phyloP scores from a whole-genome alignment of 306 rosid genomes.

The Quercus mongolica region DNA sequence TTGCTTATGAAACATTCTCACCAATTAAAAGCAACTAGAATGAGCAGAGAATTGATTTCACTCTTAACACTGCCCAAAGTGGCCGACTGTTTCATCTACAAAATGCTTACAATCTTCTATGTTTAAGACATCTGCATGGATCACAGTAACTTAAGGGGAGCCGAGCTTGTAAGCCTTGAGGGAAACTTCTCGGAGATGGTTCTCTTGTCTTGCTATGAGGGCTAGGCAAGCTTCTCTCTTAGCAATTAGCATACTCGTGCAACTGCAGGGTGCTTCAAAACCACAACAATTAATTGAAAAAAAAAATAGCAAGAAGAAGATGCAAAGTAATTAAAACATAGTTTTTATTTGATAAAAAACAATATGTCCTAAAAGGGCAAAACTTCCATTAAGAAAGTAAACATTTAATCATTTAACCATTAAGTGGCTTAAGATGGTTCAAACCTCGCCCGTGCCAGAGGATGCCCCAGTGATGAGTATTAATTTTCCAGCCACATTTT shows the following conservation, averaged over 20 bases:
- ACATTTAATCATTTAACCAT: neutral
- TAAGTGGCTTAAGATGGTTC: neutral
- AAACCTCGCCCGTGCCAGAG: slow-evolving; percentile 63
- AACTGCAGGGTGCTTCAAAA: slow-evolving; percentile 34
- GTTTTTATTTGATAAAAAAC: no score
- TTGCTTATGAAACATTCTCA: neutral
- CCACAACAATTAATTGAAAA: neutral
- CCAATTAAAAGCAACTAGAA: neutral
- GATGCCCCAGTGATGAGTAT: slow-evolving; percentile 56
- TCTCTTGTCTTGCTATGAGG: slow-evolving; percentile 45
- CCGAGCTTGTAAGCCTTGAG: slow-evolving; percentile 25
- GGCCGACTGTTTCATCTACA: slow-evolving; percentile 33
- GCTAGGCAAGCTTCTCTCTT: slow-evolving; percentile 47
- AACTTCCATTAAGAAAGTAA: no score
- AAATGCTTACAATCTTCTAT: slow-evolving; percentile 28
- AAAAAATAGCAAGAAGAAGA: neutral
- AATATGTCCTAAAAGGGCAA: neutral
- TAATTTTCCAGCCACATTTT: slow-evolving; percentile 59
- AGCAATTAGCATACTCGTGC: slow-evolving; percentile 32
- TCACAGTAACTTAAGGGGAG: slow-evolving; percentile 37
- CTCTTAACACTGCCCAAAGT: slow-evolving; percentile 35
- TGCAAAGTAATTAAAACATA: neutral
- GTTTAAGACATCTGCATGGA: slow-evolving; percentile 42
- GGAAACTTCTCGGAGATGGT: slow-evolving; percentile 34
- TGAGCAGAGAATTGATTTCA: neutral